A percentile compares a stretch with the other conserved stretches of the same genome.
Conservation (phyloP, 169 alveolate species). For the Plasmodium chabaudi region DNA sequence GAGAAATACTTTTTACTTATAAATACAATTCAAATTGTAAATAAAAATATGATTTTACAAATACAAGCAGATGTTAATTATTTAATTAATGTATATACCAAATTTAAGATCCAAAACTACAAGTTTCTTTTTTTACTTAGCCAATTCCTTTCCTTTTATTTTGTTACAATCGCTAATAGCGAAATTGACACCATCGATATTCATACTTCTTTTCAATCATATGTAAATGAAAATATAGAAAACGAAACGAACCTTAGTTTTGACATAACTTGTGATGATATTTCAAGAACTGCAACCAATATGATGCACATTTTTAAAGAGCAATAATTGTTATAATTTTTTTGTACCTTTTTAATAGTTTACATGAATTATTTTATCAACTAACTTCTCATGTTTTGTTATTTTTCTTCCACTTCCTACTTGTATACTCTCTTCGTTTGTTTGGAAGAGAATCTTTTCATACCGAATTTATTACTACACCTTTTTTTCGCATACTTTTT, state of each 20-base stretch:
- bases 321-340: not conserved
- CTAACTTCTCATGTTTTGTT: too few species aligned
- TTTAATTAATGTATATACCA: slow-evolving; percentile 37
- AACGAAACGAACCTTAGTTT: not conserved
- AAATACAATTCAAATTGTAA: slow-evolving; percentile 3
- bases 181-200: not conserved
- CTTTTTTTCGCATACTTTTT: too few species aligned
- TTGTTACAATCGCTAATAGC: not conserved
- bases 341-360: not conserved
- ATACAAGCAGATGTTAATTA: slow-evolving; percentile 49
- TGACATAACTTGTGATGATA: slow-evolving; percentile 17
- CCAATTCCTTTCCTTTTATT: slow-evolving; percentile 29
- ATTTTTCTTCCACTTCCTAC: too few species aligned
- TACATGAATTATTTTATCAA: too few species aligned
- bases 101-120: slow-evolving; percentile 35
- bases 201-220: not conserved
- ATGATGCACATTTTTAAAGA: not conserved
- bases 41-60: slow-evolving; percentile 20
- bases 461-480: too few species aligned
- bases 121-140: slow-evolving; percentile 35
- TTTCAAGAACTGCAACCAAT: not conserved
- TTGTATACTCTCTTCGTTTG: too few species aligned
- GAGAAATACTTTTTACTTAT: slow-evolving; percentile 24
- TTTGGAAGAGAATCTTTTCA: too few species aligned
- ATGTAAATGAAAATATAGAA: slow-evolving; percentile 14